Conservation (phyloP, 2,329 filamentous ascomycete species). For the Aphanocladium album region DNA sequence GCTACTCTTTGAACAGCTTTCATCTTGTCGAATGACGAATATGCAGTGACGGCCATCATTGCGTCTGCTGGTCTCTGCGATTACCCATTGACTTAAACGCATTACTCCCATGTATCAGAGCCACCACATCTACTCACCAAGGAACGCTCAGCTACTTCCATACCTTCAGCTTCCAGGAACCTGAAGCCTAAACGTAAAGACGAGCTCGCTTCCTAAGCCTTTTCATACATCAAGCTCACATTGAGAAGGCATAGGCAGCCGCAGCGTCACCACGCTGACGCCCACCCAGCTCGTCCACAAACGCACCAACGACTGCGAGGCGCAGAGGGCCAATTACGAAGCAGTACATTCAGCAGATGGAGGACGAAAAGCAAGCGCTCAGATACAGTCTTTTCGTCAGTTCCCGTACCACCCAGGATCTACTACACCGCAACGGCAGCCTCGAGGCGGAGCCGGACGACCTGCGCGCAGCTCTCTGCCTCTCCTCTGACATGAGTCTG, state of each 20-base stretch:
- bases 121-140: too few relatives aligned
- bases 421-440: constrained; percentile 46
- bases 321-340: constrained; percentile 84
- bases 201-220: not conserved
- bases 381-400: constrained; percentile 29
- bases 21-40: too few relatives aligned
- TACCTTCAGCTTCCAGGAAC: not conserved
- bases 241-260: constrained; percentile 42
- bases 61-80: too few relatives aligned
- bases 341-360: constrained; percentile 74
- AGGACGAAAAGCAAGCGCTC: constrained; percentile 69
- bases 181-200: not conserved
- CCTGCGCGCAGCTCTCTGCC: constrained; percentile 40
- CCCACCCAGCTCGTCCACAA: constrained; percentile 86
- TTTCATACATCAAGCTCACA: not conserved
- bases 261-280: constrained; percentile 81
- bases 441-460: constrained; percentile 48
- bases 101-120: too few relatives aligned
- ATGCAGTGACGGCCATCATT: too few relatives aligned
- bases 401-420: constrained; percentile 26
- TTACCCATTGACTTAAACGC: too few relatives aligned
- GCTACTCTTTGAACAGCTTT: too few relatives aligned
- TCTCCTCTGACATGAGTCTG: constrained; percentile 21
- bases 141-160: too few relatives aligned
- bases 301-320: constrained; percentile 84